Evolutionary conservation across 345 rosid species (phyloP).

Genomic region (Dimocarpus longan): DNA sequence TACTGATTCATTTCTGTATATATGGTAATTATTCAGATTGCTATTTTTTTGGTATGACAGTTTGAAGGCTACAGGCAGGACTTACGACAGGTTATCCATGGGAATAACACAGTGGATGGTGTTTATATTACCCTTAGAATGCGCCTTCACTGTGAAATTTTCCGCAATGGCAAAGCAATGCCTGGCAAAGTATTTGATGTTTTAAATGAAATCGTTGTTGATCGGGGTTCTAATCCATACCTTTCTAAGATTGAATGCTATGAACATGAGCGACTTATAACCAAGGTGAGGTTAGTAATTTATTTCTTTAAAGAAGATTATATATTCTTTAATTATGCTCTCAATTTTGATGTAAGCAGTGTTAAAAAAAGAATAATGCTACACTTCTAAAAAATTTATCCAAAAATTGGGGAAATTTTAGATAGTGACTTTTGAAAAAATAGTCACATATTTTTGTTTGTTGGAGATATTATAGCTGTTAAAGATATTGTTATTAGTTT

Average conservation of each 20-base stretch:
- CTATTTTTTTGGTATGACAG: conserved; percentile 38
- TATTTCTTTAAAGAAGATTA: conserved; percentile 2
- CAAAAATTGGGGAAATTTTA: too few relatives aligned
- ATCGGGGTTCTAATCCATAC: conserved; percentile 98
- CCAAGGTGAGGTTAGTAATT: conserved; percentile 64
- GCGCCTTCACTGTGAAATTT: conserved; percentile 91
- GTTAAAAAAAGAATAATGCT: too few relatives aligned
- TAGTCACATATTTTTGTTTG: too few relatives aligned
- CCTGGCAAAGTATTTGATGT: conserved; percentile 96
- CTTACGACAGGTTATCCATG: conserved; percentile 80
- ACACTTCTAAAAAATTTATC: too few relatives aligned
- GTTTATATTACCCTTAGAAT: conserved; percentile 96
- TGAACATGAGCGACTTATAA: conserved; percentile 93
- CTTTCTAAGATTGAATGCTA: conserved; percentile 96
- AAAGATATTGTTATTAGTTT: too few relatives aligned
- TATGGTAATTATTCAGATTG: conserved; percentile 12
- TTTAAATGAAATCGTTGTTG: conserved; percentile 90
- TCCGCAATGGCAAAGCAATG: conserved; percentile 83
- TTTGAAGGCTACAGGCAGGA: conserved; percentile 86
- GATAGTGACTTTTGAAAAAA: too few relatives aligned
- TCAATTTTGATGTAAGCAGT: conserved; percentile 10
- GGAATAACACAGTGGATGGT: conserved; percentile 80
- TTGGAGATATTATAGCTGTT: too few relatives aligned
- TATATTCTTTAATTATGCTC: background rate
- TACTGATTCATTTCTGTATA: conserved; percentile 16